phyloP scores from a whole-genome alignment of 176 grass and related monocot species.

The Ensete ventricosum region DNA sequence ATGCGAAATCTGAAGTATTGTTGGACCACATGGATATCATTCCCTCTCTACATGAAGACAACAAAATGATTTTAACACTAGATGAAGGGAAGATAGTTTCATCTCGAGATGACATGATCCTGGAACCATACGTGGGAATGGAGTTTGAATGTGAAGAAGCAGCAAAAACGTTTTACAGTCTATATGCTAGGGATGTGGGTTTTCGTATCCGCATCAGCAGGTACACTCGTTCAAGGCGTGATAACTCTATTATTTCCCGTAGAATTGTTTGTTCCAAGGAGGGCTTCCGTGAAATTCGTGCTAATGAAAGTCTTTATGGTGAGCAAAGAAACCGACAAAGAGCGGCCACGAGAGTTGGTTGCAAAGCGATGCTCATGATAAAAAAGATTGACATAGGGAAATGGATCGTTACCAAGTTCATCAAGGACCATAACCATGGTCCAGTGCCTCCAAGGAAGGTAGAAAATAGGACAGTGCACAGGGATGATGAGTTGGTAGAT shows the following conservation, averaged over 20 bases:
- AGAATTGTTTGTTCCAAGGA: constrained; percentile 66
- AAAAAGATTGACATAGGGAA: constrained; percentile 42
- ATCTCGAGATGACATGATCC: constrained; percentile 32
- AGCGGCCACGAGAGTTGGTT: constrained; percentile 50
- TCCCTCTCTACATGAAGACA: constrained; percentile 2
- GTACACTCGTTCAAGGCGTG: constrained; percentile 55
- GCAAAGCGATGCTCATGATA: constrained; percentile 64
- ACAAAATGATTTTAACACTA: not conserved
- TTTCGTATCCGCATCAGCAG: constrained; percentile 53
- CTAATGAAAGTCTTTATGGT: constrained; percentile 24
- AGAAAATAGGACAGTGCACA: constrained; percentile 19
- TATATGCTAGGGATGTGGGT: constrained; percentile 38
- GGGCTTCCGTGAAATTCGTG: constrained; percentile 52
- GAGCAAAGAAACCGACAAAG: constrained; percentile 38
- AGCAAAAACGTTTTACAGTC: constrained; percentile 47
- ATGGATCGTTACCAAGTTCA: constrained; percentile 53
- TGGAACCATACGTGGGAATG: constrained; percentile 58
- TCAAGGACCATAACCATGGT: constrained; percentile 55
- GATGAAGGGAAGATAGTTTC: constrained; percentile 32
- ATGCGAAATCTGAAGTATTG: constrained; percentile 24
- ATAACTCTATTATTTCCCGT: constrained; percentile 60
- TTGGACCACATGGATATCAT: constrained; percentile 22
- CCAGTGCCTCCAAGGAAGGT: constrained; percentile 48
- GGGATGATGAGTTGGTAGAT: constrained; percentile 24
- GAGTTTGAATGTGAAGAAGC: constrained; percentile 59